A percentile compares a stretch with the other conserved stretches of the same genome.
These are phyloP conservation scores for Gonium pectorale DNA, from an alignment of 139 green algal genomes.

Conservation along the genomic window DNA sequence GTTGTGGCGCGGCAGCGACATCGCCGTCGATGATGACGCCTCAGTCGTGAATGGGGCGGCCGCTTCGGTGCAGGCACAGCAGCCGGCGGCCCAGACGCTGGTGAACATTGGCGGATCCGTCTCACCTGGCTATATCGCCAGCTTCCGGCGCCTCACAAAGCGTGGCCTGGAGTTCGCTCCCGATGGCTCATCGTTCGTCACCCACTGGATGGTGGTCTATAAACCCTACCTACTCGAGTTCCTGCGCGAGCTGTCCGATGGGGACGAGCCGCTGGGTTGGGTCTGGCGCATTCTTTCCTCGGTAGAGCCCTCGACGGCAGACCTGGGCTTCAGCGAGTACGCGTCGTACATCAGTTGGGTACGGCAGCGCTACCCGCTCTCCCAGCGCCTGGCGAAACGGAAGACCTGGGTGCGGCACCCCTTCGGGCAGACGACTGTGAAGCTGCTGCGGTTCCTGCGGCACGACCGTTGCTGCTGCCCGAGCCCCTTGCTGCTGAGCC, in stretches of 20 bases:
- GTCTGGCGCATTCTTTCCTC: slow-evolving; percentile 54
- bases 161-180: slow-evolving; percentile 46
- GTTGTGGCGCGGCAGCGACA: not conserved
- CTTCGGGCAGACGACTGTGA: slow-evolving; percentile 37
- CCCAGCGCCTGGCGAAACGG: slow-evolving; percentile 15
- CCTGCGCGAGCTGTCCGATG: slow-evolving; percentile 27
- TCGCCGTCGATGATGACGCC: not conserved
- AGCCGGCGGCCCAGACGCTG: slow-evolving; percentile 24
- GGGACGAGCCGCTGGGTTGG: slow-evolving; percentile 27
- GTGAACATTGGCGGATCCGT: slow-evolving; percentile 59
- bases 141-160: slow-evolving; percentile 45
- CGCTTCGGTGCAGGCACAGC: not conserved
- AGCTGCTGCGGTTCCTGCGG: slow-evolving; percentile 16
- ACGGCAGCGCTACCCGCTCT: slow-evolving; percentile 52
- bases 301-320: slow-evolving; percentile 11
- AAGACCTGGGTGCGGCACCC: slow-evolving; percentile 54
- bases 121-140: slow-evolving; percentile 39
- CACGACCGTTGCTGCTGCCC: slow-evolving; percentile 41
- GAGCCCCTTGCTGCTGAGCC: not conserved
- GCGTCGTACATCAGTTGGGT: slow-evolving; percentile 66
- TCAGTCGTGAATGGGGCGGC: not conserved
- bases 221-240: slow-evolving; percentile 63
- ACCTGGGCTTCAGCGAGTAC: slow-evolving; percentile 68
- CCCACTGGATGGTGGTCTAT: slow-evolving; percentile 67
- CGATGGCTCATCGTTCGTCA: slow-evolving; percentile 70